These are phyloP conservation scores for Rhodofomes roseus DNA, from an alignment of 1,284 basidiomycete genomes.

Conservation along the genomic window DNA sequence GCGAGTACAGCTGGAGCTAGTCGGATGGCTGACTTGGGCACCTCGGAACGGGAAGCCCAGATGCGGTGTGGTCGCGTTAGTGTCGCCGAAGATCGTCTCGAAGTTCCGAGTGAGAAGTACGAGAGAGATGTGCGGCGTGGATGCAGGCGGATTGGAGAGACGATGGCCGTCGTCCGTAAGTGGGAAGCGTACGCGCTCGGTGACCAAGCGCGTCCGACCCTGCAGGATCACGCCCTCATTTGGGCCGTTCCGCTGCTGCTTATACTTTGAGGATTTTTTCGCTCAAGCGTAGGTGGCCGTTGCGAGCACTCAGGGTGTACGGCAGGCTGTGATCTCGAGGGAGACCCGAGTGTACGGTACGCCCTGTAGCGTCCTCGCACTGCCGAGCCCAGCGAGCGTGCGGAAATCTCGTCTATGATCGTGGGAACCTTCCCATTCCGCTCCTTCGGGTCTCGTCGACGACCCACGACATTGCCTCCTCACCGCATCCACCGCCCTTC, in stretches of 20 bases:
- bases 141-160: background rate
- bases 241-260: background rate
- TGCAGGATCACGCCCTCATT: background rate
- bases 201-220: constrained; percentile 1
- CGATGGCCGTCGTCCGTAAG: constrained; percentile 2
- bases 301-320: background rate
- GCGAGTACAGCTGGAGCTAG: background rate
- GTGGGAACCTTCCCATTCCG: background rate
- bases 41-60: background rate
- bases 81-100: background rate
- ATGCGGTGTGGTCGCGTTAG: background rate
- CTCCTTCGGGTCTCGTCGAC: background rate
- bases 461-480: background rate
- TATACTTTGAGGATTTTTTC: background rate
- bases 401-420: background rate
- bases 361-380: background rate
- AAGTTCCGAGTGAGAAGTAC: background rate
- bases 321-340: constrained; percentile 1
- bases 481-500: background rate
- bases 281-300: background rate
- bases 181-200: constrained; percentile 1
- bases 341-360: constrained; percentile 3
- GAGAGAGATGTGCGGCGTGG: background rate
- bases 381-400: constrained; percentile 1
- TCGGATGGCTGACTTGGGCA: background rate